A percentile compares a stretch with the other conserved stretches of the same genome.
phyloP scores from a whole-genome alignment of 257 asterid genomes.

The Primulina eburnea region DNA sequence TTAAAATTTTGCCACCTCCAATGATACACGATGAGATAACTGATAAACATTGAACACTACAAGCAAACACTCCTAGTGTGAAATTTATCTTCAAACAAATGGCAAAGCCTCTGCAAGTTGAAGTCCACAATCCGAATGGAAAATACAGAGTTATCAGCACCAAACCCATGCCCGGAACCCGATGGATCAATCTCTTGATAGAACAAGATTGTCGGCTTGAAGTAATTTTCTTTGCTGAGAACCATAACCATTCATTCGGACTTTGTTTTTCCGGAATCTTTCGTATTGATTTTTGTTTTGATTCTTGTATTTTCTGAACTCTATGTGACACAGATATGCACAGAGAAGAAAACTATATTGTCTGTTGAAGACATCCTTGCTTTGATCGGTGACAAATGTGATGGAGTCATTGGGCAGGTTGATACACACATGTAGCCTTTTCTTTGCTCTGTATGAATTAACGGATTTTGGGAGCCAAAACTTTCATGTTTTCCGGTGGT shows the following conservation, averaged over 20 bases:
- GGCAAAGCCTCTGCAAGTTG: conserved; percentile 84
- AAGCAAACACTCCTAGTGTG: conserved; percentile 10
- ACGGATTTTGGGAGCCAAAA: neutral
- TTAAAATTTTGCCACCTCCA: conserved; percentile 5
- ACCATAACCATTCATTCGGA: neutral
- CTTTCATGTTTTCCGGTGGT: neutral
- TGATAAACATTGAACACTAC: neutral
- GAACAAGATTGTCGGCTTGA: conserved; percentile 93
- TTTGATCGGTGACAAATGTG: conserved; percentile 76
- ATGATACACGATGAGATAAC: neutral
- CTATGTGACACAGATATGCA: conserved; percentile 57
- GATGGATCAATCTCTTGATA: conserved; percentile 83
- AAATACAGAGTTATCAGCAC: conserved; percentile 89
- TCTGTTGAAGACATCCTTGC: conserved; percentile 87
- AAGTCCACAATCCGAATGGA: conserved; percentile 89
- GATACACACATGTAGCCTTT: neutral
- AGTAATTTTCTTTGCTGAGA: conserved; percentile 33
- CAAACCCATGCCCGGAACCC: conserved; percentile 91
- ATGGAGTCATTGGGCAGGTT: conserved; percentile 98
- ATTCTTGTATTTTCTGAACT: neutral
- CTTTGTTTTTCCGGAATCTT: neutral
- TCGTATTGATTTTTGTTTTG: neutral
- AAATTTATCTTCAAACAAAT: conserved; percentile 28
- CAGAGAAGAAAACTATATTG: conserved; percentile 78
- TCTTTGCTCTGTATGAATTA: neutral